Evolutionary conservation across 176 grass and related monocot species (phyloP).

Genomic region (Calamus simplicifolius): DNA sequence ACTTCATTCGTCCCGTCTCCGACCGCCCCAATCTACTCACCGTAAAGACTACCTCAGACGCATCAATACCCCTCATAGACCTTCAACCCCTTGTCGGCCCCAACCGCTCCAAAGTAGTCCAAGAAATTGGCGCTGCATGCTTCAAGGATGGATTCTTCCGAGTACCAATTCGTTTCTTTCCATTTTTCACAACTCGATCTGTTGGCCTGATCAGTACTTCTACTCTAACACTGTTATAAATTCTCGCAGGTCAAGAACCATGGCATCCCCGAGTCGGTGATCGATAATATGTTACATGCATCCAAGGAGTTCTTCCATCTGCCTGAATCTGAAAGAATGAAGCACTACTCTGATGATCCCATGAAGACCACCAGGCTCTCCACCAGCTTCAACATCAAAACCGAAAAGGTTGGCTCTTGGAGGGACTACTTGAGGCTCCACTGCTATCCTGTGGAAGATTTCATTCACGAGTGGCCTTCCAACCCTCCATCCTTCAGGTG

Average conservation of each 20-base stretch:
- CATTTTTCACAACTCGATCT: neutral
- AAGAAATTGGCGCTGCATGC: constrained; percentile 59
- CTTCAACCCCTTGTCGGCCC: constrained; percentile 32
- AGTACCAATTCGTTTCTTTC: constrained; percentile 21
- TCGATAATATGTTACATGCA: constrained; percentile 52
- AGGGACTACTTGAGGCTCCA: constrained; percentile 84
- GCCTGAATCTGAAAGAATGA: constrained; percentile 75
- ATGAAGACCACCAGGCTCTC: constrained; percentile 66
- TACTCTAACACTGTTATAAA: neutral
- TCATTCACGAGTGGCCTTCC: constrained; percentile 71
- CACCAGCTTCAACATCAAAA: constrained; percentile 90
- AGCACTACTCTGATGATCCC: constrained; percentile 89
- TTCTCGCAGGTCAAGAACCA: constrained; percentile 56
- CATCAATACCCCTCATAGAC: constrained; percentile 61
- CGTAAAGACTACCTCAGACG: constrained; percentile 28
- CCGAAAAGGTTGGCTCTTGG: constrained; percentile 80
- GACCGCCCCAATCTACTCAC: constrained; percentile 55
- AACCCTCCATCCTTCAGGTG: constrained; percentile 70
- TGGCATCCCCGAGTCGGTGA: constrained; percentile 44
- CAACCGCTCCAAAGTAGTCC: constrained; percentile 25
- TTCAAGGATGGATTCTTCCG: constrained; percentile 67
- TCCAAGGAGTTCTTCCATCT: constrained; percentile 87
- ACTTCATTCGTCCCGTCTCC: constrained; percentile 45
- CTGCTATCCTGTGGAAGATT: constrained; percentile 69
- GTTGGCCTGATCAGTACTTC: neutral